Evolutionary conservation across 208 protist genomes (phyloP), one percentile per base, ranked within the genome.

Genomic region (Phytomonas francai): DNA sequence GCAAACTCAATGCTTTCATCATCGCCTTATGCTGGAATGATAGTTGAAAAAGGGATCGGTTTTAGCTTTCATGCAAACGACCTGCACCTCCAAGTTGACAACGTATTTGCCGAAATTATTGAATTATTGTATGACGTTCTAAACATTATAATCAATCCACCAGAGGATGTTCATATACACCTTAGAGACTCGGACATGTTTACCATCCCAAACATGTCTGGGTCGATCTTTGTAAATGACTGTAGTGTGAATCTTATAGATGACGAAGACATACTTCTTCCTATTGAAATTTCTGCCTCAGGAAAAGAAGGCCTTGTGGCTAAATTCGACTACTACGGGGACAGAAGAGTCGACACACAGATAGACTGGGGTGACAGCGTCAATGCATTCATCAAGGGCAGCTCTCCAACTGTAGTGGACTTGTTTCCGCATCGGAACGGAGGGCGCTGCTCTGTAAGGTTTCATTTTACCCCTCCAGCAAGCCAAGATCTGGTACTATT

Each of bases 91-190:
- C 67, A 59, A 28, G 57, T 90, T 5, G 72, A 81, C 62, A 72
- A 79, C n/a, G 65, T 68, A 27, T 59, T 90, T 3, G 69, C 72
- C 8, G 59, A 45, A n/a, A 74, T 64, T 19, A 36, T 76, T 7
- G 84, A 90, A 65, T 33, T 65, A 30, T 29, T 86, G 9, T 81
- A 84, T 45, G 84, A 90, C 66, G 45, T 78, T 4, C 33, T 76
- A 6, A 79, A 80, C 60, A 51, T 84, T 30, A 22, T 83, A 1
- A 57, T 90, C 56, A 85, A 79, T 49, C 32, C 57, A 0, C 51
- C 73, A 12, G 84, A 87, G 42, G 84, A 87, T 68, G 54, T 71
- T 12, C 81, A 80, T 49, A 81, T 90, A 14, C 76, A 87, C 63
- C 72, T 90, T 14, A 75, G 74, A n/a, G 60, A 85, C 51, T 67